Conservation (phyloP, 2,329 filamentous ascomycete species). For the Clonostachys sp. region DNA sequence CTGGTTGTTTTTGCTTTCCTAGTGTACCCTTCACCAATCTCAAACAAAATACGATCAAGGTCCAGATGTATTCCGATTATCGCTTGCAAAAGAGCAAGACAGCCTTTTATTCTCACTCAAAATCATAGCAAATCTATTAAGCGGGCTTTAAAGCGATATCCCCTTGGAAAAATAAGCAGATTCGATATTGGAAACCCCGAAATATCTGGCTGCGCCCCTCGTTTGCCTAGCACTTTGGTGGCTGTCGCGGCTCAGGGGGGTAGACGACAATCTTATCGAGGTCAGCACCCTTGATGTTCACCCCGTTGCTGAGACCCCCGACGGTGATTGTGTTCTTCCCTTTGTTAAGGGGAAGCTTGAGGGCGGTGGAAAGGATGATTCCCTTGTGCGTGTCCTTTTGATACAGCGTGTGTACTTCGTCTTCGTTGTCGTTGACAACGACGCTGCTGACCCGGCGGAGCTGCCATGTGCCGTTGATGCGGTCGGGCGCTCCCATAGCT, state of each 20-base stretch:
- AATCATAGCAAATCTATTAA: too few species aligned
- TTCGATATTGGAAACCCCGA: too few species aligned
- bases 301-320: constrained; percentile 51
- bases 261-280: constrained; percentile 57
- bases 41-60: too few species aligned
- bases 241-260: constrained; percentile 36
- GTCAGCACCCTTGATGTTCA: constrained; percentile 53
- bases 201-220: too few species aligned
- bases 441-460: constrained; percentile 56
- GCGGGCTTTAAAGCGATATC: too few species aligned
- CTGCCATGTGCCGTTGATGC: constrained; percentile 56
- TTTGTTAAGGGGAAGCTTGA: constrained; percentile 46
- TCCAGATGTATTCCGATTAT: too few species aligned
- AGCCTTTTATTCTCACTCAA: too few species aligned
- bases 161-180: too few species aligned
- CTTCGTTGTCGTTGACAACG: constrained; percentile 44
- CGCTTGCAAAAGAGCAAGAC: too few species aligned
- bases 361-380: constrained; percentile 51
- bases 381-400: constrained; percentile 53
- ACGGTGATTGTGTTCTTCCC: constrained; percentile 52
- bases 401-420: constrained; percentile 40
- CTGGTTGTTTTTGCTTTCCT: too few species aligned
- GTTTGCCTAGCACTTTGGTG: too few species aligned
- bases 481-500: constrained; percentile 49
- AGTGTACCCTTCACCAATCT: too few species aligned